Percentiles rank a stretch among this genome's conserved stretches.
phyloP scores from a whole-genome alignment of 2,329 filamentous ascomycete species.

The Xylaria sp. region DNA sequence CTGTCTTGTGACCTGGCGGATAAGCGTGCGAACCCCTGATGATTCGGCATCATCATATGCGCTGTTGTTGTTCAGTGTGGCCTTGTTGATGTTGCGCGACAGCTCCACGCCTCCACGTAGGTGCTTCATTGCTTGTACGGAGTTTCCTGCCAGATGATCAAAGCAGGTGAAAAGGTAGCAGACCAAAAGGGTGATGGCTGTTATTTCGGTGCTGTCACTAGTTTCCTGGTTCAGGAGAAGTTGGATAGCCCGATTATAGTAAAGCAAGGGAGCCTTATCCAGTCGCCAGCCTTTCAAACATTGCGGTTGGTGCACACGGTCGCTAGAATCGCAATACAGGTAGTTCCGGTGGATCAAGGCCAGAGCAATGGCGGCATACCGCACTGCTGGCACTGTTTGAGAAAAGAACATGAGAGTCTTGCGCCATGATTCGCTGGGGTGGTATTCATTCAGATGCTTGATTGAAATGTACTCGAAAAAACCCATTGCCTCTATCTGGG shows the following conservation, averaged over 20 bases:
- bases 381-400: constrained; percentile 43
- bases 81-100: constrained; percentile 32
- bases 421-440: constrained; percentile 41
- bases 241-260: constrained; percentile 42
- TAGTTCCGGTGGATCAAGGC: constrained; percentile 39
- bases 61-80: constrained; percentile 16
- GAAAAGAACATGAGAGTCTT: constrained; percentile 45
- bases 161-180: constrained; percentile 49
- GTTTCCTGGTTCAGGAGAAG: constrained; percentile 37
- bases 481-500: constrained; percentile 36
- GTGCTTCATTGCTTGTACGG: constrained; percentile 45
- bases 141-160: constrained; percentile 44
- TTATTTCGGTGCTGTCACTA: constrained; percentile 34
- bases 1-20: constrained; percentile 42
- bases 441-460: constrained; percentile 40
- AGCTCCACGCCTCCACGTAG: constrained; percentile 45
- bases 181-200: constrained; percentile 44
- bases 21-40: constrained; percentile 33
- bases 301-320: constrained; percentile 3
- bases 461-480: constrained; percentile 41
- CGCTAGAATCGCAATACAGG: constrained; percentile 28
- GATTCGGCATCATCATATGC: constrained; percentile 14
- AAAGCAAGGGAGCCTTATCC: constrained; percentile 34
- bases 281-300: constrained; percentile 8
- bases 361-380: constrained; percentile 43